Evolutionary conservation across 2,329 filamentous ascomycete genomes (phyloP).

Genomic region (Verticillium zaregamsianum): DNA sequence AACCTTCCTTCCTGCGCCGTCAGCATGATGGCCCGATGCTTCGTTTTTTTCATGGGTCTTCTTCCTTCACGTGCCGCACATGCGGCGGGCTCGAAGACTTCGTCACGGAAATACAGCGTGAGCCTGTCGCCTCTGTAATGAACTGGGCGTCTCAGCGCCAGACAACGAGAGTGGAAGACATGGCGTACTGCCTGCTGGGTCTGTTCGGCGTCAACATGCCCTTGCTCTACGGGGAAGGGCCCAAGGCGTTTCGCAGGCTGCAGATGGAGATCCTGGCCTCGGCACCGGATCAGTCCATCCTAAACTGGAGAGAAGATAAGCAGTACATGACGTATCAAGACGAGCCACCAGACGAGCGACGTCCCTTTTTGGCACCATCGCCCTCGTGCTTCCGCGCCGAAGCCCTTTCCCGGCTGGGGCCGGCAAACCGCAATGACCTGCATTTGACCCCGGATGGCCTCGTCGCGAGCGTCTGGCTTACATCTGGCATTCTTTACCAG

Average conservation of each 20-base stretch:
- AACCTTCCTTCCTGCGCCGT: background rate
- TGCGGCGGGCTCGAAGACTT: background rate
- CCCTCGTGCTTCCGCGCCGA: background rate
- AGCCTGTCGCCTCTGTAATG: conserved; percentile 4
- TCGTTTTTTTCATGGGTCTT: background rate
- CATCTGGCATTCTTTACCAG: background rate
- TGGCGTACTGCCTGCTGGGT: conserved; percentile 24
- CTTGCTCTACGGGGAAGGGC: conserved; percentile 25
- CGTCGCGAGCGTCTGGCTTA: background rate
- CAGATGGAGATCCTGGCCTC: conserved; percentile 28
- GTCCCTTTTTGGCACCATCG: background rate
- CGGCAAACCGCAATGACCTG: background rate
- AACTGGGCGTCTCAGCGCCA: conserved; percentile 20
- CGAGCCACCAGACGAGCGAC: background rate
- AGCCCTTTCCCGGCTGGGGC: background rate
- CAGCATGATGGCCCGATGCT: background rate
- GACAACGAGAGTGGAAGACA: conserved; percentile 22
- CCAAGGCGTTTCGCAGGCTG: conserved; percentile 25
- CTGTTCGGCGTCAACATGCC: conserved; percentile 27
- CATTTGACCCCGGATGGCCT: background rate
- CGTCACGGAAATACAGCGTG: background rate
- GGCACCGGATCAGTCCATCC: conserved; percentile 28
- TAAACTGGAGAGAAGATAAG: conserved; percentile 15
- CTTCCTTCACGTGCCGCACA: background rate
- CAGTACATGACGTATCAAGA: background rate